These are phyloP conservation scores for Calonectria pseudoreteaudii DNA, from an alignment of 2,329 filamentous ascomycete genomes.

Conservation along the genomic window DNA sequence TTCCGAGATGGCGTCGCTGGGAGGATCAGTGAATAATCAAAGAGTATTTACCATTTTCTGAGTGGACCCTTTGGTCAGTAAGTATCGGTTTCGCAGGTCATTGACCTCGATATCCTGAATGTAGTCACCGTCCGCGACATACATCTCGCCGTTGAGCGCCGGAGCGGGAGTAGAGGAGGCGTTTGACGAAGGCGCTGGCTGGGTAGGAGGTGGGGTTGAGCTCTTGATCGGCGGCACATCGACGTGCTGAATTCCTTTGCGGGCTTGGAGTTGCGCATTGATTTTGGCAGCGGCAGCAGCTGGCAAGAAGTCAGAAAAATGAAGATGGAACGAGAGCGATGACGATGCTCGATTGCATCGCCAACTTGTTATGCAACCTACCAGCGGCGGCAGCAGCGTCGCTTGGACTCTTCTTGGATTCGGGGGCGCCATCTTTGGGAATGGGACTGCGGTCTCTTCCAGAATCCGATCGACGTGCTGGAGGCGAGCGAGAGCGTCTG, in stretches of 20 bases:
- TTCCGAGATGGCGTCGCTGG: constrained; percentile 49
- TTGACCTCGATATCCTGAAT: constrained; percentile 99
- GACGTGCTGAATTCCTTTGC: constrained; percentile 90
- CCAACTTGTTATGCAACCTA: constrained; percentile 53
- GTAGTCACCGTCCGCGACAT: constrained; percentile 95
- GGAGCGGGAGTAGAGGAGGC: constrained; percentile 49
- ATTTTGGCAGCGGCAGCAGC: constrained; percentile 91
- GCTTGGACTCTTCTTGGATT: constrained; percentile 61
- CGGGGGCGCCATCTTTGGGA: constrained; percentile 56
- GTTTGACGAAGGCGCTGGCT: constrained; percentile 47
- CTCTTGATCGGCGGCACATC: constrained; percentile 85
- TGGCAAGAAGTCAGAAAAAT: constrained; percentile 46
- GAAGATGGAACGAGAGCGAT: constrained; percentile 21
- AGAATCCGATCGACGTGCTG: constrained; percentile 73
- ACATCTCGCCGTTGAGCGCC: constrained; percentile 86
- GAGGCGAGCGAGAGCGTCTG: constrained; percentile 88
- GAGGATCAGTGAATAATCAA: constrained; percentile 51
- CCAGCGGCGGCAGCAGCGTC: constrained; percentile 85
- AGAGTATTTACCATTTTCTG: constrained; percentile 99
- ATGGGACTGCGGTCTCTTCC: constrained; percentile 84
- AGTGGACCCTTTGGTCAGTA: constrained; percentile 94
- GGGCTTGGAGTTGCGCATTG: constrained; percentile 84
- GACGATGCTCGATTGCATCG: neutral
- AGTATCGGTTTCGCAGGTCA: constrained; percentile 95
- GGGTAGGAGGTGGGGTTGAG: constrained; percentile 59